phyloP scores from a whole-genome alignment of 2,329 filamentous ascomycete species.

The Claviceps arundinis region DNA sequence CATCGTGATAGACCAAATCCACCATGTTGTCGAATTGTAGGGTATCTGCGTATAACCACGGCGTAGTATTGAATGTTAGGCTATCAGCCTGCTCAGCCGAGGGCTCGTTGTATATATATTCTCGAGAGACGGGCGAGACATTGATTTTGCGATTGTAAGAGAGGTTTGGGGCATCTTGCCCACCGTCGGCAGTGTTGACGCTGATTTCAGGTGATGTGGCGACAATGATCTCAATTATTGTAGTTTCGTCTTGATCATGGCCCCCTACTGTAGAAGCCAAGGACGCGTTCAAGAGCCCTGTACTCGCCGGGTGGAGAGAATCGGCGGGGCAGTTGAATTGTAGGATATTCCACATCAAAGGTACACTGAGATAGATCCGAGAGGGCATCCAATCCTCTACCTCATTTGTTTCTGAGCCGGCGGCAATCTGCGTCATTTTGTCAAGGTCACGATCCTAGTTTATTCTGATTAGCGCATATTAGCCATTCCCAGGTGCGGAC shows the following conservation, averaged over 20 bases:
- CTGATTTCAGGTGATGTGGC: slow-evolving; percentile 37
- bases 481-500: not conserved
- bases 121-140: slow-evolving; percentile 12
- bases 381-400: slow-evolving; percentile 39
- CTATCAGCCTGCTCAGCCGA: slow-evolving; percentile 21
- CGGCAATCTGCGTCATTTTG: slow-evolving; percentile 34
- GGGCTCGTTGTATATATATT: slow-evolving; percentile 16
- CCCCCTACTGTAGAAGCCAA: slow-evolving; percentile 19
- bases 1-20: slow-evolving; percentile 21
- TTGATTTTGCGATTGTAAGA: slow-evolving; percentile 19
- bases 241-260: slow-evolving; percentile 22
- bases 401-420: slow-evolving; percentile 32
- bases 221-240: slow-evolving; percentile 34
- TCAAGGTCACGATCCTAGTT: slow-evolving; percentile 33
- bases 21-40: slow-evolving; percentile 25
- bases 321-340: slow-evolving; percentile 31
- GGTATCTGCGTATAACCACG: slow-evolving; percentile 29
- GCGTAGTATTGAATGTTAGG: slow-evolving; percentile 27
- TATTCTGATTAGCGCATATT: not conserved
- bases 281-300: slow-evolving; percentile 29
- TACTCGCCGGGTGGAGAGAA: slow-evolving; percentile 20
- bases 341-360: slow-evolving; percentile 39
- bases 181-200: slow-evolving; percentile 37
- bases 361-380: slow-evolving; percentile 37
- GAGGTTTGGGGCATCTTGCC: slow-evolving; percentile 32